Evolutionary conservation across 1,139 yeast species (phyloP), one percentile per base, ranked within the genome.

Genomic region (Geotrichum armillariae): DNA sequence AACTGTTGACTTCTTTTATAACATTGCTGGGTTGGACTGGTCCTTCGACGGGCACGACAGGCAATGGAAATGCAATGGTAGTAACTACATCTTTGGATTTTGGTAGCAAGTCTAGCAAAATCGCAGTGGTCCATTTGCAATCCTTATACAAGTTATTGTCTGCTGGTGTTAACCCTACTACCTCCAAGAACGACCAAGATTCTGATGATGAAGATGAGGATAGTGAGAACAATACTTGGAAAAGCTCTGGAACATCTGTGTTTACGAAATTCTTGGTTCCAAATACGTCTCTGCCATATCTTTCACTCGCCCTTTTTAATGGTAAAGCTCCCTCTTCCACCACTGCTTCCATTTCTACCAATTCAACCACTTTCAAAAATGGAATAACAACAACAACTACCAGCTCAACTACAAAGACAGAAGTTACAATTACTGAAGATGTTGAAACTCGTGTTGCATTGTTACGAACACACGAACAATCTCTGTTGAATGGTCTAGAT

Each of bases 381-480:
- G n/a, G n/a, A n/a, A n/a, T n/a, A n/a, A n/a, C n/a, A n/a, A n/a
- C n/a, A n/a, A n/a, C n/a, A n/a, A n/a, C n/a, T n/a, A n/a, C n/a
- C n/a, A n/a, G n/a, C n/a, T n/a, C n/a, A n/a, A n/a, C n/a, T n/a
- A n/a, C 36, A 74, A 72, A 45, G 53, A 61, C 20, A 62, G 58
- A 6, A 32, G 60, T 63, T 4, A 50, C 67, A 7, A 63, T 71
- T 8, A 72, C 79, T 52, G 80, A 88, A 55, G 95, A 88, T 66
- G 66, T 76, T 31, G 74, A 73, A 14, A 83, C 90, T 1, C 74
- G 97, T 58, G 68, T 77, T 34, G 75, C 75, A 50, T 72, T 84
- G 1, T 63, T 73, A 31, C 83, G 79, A 49, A 74, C 77, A n/a
- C 83, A 81, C 60, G 61, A 70, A 47, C 66, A 66, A 1, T 79